Base-by-base conservation (phyloP, 208 protist species). In the Leishmania lainsoni region DNA sequence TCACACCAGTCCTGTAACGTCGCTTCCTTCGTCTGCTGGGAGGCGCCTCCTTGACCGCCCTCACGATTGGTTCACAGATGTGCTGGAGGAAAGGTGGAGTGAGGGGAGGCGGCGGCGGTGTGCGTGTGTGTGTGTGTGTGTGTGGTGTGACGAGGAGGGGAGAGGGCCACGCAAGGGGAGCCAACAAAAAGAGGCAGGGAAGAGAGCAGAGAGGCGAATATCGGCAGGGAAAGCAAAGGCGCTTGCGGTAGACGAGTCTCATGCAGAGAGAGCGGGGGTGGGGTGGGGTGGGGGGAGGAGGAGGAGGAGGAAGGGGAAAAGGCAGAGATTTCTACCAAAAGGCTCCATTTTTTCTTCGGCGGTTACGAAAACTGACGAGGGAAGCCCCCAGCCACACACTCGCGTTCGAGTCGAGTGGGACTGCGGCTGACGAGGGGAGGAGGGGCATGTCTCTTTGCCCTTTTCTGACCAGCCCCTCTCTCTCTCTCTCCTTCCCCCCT, bases 81-180 rank as follows among this genome's bases (percentile, higher is more conserved):
- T 75, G n/a, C 71, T 51, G 29, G 45, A 35, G n/a, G 71, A 48
- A 42, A 22, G 35, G 12, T 5, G 22, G 26, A n/a, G 70, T 5
- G 70, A 75, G 48, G 4, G 68, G 17, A 29, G 49, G 45, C 10
- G 26, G 49, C 22, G n/a, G 70, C 17, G 48, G 56, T 56, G 70
- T 58, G 49, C 42, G 51, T 63, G 51, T 76, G 51, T 59, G 69
- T 74, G 69, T 75, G 51, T 63, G 51, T 76, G 51, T 59, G 69
- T 74, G 69, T 75, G 70, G 17, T 20, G 48, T 22, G 49, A 20
- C 10, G 22, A 51, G 42, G 39, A 72, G 68, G 39, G 39, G 68
- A 72, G 68, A 51, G 42, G 20, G 39, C 20, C 39, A 72, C 20
- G 45, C 22, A 12, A 73, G 42, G 68, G 8, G 68, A 73, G 68